Evolutionary conservation across 1,284 basidiomycete genomes (phyloP).

Genomic region (Puccinia horiana): DNA sequence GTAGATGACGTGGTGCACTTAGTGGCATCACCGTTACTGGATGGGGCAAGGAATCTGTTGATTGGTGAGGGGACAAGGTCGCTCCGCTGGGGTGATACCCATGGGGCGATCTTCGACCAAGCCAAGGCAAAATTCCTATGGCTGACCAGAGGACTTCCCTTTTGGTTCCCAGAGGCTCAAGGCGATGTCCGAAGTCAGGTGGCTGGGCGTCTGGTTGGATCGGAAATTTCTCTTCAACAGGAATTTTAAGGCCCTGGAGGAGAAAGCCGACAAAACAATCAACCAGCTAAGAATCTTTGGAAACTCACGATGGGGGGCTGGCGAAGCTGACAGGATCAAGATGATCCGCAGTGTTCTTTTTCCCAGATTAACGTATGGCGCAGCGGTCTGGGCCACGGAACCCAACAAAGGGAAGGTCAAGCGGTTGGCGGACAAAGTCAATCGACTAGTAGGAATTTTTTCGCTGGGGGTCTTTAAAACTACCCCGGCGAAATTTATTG

Average conservation of each 20-base stretch:
- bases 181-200: no score
- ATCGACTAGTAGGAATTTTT: background rate
- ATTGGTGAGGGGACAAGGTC: background rate
- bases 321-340: background rate
- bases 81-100: background rate
- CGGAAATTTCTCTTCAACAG: no score
- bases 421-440: background rate
- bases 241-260: no score
- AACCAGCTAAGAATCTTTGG: background rate
- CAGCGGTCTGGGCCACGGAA: background rate
- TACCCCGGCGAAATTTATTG: background rate
- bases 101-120: background rate
- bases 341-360: background rate
- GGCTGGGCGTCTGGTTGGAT: no score
- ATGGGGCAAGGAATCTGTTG: background rate
- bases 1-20: constrained; percentile 17
- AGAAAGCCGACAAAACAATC: background rate
- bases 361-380: background rate
- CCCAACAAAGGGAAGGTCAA: background rate
- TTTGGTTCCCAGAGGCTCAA: no score
- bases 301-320: background rate
- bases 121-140: background rate
- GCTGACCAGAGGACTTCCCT: background rate
- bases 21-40: background rate
- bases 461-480: background rate